Percentiles rank a stretch among this genome's conserved stretches.
These are phyloP conservation scores for Alternaria gansuensis DNA, from an alignment of 2,329 filamentous ascomycete species.

Conservation along the genomic window DNA sequence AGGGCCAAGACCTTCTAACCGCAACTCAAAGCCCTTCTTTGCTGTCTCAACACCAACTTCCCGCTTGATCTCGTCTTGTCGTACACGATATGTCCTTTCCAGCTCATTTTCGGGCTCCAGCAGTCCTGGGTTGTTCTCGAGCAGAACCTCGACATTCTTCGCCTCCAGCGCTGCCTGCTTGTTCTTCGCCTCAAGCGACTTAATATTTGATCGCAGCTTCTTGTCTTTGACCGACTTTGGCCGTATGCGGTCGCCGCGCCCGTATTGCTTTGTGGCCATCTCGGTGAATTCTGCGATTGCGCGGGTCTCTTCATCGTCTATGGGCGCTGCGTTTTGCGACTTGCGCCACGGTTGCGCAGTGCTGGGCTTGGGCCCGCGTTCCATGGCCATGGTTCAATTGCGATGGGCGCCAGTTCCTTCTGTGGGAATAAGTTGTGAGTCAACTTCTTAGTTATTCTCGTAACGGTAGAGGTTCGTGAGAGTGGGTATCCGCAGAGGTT, in stretches of 20 bases:
- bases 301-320: constrained; percentile 43
- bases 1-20: constrained; percentile 77
- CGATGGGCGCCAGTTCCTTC: no score
- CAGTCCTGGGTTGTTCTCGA: constrained; percentile 86
- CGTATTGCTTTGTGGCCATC: constrained; percentile 77
- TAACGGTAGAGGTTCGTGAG: background rate
- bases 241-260: constrained; percentile 79
- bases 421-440: background rate
- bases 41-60: constrained; percentile 83
- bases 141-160: constrained; percentile 93
- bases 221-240: constrained; percentile 82
- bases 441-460: background rate
- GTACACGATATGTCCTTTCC: constrained; percentile 90
- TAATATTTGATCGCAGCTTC: constrained; percentile 84
- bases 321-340: constrained; percentile 32
- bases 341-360: constrained; percentile 33
- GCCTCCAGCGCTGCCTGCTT: constrained; percentile 81
- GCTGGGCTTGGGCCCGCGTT: constrained; percentile 29
- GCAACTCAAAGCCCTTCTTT: constrained; percentile 91
- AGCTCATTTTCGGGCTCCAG: constrained; percentile 87
- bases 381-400: constrained; percentile 34
- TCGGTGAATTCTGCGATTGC: constrained; percentile 46
- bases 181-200: constrained; percentile 81
- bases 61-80: constrained; percentile 82
- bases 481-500: background rate